Evolutionary conservation across 768 basidiomycete genomes (phyloP), one percentile per base, ranked within the genome.

Genomic region (Albatrellus ellisii): DNA sequence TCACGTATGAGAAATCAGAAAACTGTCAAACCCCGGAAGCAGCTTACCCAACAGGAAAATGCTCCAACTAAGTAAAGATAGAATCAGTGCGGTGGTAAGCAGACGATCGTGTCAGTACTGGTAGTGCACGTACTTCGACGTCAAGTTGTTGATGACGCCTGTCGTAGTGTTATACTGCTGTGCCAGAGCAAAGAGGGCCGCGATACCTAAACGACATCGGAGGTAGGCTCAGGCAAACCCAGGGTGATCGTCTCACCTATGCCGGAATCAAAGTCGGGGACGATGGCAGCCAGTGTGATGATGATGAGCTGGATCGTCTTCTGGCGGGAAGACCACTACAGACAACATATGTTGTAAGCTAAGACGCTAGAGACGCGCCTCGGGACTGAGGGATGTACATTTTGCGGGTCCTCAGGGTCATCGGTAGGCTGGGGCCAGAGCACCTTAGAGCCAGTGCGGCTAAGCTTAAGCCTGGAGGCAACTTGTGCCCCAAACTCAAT

Each of bases 351-450:
- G 14, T 17, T 14, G 20, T 49, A 8, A 4, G 22, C 29, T 26
- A 18, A 18, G 8, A 12, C n/a, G 12, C 25, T 3, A 24, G 6
- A 35, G 20, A 14, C n/a, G n/a, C n/a, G n/a, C n/a, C n/a, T n/a
- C n/a, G n/a, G 17, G 9, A 21, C 18, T 21, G 4, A 6, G 20
- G 25, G 20, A 54, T 64, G 39, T 32, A 69, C 72, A 49, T 77
- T 79, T 58, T 79, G 77, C 14, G 78, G 79, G 50, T 81, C 77
- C n/a, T 69, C 60, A 0, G 69, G 67, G 34, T 73, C 66, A 49
- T 79, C 72, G 1, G 70, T 67, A 1, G 79, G 78, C 50, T 81
- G 79, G 15, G 79, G 79, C 75, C 78, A 81, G 0, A 83, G 65
- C 8, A 81, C 69, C 37, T 66, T 74, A 14, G 62, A 69, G 0